A percentile compares a stretch with the other conserved stretches of the same genome.
phyloP scores from a whole-genome alignment of 371 early-diverging fungal genomes.

The Dichotomocladium elegans region DNA sequence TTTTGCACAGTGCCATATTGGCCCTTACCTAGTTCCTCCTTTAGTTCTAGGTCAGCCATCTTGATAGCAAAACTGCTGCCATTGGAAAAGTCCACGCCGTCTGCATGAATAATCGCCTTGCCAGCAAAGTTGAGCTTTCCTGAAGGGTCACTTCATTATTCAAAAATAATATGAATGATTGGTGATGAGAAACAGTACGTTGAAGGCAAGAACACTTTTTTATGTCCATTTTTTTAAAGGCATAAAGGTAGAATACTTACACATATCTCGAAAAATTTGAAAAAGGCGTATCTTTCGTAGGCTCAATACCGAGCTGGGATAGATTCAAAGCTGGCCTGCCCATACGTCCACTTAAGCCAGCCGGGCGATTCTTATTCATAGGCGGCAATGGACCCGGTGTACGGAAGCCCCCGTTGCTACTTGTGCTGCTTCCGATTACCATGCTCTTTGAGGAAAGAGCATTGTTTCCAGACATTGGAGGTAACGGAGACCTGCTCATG shows the following conservation, averaged over 20 bases:
- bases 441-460: too few species aligned
- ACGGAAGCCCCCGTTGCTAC: too few species aligned
- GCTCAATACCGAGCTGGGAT: conserved; percentile 31
- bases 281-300: conserved; percentile 52
- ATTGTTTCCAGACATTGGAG: conserved; percentile 17
- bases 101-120: conserved; percentile 86
- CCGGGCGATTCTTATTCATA: too few species aligned
- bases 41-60: conserved; percentile 77
- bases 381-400: conserved; percentile 9
- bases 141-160: conserved; percentile 67
- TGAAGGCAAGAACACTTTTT: background rate
- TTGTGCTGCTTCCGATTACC: too few species aligned
- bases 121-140: conserved; percentile 90
- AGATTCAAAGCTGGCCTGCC: conserved; percentile 32
- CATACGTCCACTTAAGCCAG: conserved; percentile 12
- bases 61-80: conserved; percentile 86
- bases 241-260: conserved; percentile 30
- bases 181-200: background rate
- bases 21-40: conserved; percentile 83
- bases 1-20: conserved; percentile 93
- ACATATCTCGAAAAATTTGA: conserved; percentile 70
- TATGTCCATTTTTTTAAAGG: background rate
- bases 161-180: background rate
- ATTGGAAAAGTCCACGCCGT: conserved; percentile 88
- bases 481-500: conserved; percentile 32